These are phyloP conservation scores for Acer yangbiense DNA, from an alignment of 345 rosid species.

Conservation along the genomic window DNA sequence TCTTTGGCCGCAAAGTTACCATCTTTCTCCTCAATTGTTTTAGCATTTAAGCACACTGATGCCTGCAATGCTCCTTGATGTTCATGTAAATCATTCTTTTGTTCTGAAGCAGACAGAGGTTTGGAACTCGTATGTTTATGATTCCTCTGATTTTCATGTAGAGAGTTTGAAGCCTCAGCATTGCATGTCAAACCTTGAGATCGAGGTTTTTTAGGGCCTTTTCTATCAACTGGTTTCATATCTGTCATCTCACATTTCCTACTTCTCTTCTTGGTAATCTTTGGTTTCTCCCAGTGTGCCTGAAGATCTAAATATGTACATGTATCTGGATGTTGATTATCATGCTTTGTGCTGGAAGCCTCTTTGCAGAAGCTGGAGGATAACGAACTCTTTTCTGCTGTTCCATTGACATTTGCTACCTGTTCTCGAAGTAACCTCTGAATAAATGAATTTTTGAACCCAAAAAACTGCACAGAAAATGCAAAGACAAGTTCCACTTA, in stretches of 20 bases:
- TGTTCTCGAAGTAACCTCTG: conserved; percentile 87
- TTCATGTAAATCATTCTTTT: conserved; percentile 27
- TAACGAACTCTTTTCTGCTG: conserved; percentile 37
- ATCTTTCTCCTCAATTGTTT: conserved; percentile 18
- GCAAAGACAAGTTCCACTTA: conserved; percentile 19
- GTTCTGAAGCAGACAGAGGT: conserved; percentile 22
- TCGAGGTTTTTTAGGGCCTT: conserved; percentile 45
- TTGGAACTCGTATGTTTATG: conserved; percentile 23
- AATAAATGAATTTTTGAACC: conserved; percentile 76
- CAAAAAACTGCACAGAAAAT: conserved; percentile 70
- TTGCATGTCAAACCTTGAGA: conserved; percentile 16
- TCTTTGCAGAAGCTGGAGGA: conserved; percentile 46
- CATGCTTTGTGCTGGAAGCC: conserved; percentile 31
- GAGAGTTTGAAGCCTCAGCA: conserved; percentile 25
- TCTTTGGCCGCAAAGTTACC: conserved; percentile 23
- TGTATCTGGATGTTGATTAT: conserved; percentile 27
- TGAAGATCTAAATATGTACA: conserved; percentile 39
- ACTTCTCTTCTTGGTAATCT: conserved; percentile 60
- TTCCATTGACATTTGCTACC: conserved; percentile 61
- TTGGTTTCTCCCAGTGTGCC: conserved; percentile 39
- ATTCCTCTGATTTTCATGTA: conserved; percentile 28
- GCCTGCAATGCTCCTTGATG: conserved; percentile 26
- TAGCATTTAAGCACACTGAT: conserved; percentile 26
- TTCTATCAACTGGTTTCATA: conserved; percentile 25
- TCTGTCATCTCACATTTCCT: conserved; percentile 34